phyloP scores from a whole-genome alignment of 164 flowering plant genomes.

The Macadamia integrifolia region DNA sequence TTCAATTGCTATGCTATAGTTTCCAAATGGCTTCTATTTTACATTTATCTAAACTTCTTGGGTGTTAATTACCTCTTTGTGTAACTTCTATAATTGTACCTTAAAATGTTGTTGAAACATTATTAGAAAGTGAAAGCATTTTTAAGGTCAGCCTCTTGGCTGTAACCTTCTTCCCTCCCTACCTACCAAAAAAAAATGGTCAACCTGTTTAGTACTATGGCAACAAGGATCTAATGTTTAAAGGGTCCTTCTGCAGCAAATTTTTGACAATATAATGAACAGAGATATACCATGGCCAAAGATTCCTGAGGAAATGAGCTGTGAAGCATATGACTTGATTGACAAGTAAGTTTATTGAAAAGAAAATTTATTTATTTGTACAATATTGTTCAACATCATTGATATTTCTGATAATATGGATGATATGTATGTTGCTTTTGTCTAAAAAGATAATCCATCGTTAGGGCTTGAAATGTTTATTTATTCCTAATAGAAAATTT shows the following conservation, averaged over 20 bases:
- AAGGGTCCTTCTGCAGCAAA: slow-evolving; percentile 52
- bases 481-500: no score
- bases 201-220: slow-evolving; percentile 3
- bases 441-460: no score
- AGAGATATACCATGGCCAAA: slow-evolving; percentile 94
- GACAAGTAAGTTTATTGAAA: slow-evolving; percentile 56
- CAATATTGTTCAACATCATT: background rate
- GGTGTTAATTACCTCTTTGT: background rate
- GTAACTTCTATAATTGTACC: no score
- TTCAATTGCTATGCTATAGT: no score
- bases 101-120: background rate
- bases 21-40: background rate
- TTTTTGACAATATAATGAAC: slow-evolving; percentile 94
- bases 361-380: background rate
- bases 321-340: slow-evolving; percentile 79
- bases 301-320: slow-evolving; percentile 86
- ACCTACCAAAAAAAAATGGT: background rate
- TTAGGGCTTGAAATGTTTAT: no score
- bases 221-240: slow-evolving; percentile 1
- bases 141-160: background rate
- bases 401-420: background rate
- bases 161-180: no score
- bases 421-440: background rate
- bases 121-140: background rate
- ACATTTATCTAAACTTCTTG: background rate